Evolutionary conservation across 805 yeast genomes (phyloP), one percentile per base, ranked within the genome.

Genomic region (Ogataea dorogensis): DNA sequence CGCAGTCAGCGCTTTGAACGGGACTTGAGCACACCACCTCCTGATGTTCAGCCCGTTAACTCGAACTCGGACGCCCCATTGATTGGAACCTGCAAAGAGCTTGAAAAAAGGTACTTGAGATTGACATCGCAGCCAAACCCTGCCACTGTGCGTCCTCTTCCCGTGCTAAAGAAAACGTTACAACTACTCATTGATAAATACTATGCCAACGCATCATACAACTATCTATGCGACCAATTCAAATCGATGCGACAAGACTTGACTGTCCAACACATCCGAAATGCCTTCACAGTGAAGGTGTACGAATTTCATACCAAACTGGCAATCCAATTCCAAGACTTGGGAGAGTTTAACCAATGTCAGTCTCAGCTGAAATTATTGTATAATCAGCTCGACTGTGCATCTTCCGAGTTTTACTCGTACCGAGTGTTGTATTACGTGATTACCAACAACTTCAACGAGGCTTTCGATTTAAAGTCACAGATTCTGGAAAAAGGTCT

Each of bases 271-370:
- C 84, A 84, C 53, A 80, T 91, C 28, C 81, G 81, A 50, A 78
- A 78, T 51, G 79, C 74, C 28, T 85, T 93, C 54, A 76, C 96
- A 0, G 75, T 87, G 5, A 54, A 64, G 36, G 95, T 87, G 0
- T 91, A 93, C 59, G 93, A 87, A 59, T 72, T 79, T 3, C 95
- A 91, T 59, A 93, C 93, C 4, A 75, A 88, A 31, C 66, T 89
- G n/a, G 95, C 97, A 0, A 71, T 91, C 24, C 83, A 79, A 48
- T 80, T 83, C 53, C 71, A 75, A 25, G 98, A 91, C 59, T 63
- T 91, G 44, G 97, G 97, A 7, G 98, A 93, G 59, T 88, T 85
- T 58, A 93, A 93, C 63, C 97, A 91, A 58, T 93, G 98, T 57
- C 95, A 85, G 59, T 77, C 94, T 11, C 86, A 87, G 50, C 63